These are phyloP conservation scores for Leishmania mexicana DNA, from an alignment of 208 protist species.

Conservation along the genomic window DNA sequence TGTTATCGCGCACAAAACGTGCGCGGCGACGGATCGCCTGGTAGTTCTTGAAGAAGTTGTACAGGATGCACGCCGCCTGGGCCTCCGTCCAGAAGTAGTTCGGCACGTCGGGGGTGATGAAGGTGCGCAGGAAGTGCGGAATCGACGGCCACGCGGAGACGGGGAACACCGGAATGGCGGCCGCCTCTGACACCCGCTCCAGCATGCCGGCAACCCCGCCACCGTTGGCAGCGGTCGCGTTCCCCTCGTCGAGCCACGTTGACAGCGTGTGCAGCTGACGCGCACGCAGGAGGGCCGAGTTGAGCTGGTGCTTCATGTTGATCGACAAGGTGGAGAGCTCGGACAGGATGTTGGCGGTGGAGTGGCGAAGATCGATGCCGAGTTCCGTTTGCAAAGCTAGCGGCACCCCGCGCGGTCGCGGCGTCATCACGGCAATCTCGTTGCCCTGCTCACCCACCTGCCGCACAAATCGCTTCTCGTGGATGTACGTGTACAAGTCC, in stretches of 20 bases:
- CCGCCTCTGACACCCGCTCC: constrained; percentile 30
- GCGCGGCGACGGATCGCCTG: constrained; percentile 32
- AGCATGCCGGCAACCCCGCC: constrained; percentile 40
- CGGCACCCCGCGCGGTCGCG: constrained; percentile 68
- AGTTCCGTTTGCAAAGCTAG: constrained; percentile 75
- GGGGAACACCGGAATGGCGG: constrained; percentile 60
- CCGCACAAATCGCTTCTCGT: constrained; percentile 67
- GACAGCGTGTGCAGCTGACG: constrained; percentile 53
- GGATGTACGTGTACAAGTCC: constrained; percentile 66
- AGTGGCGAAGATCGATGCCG: constrained; percentile 69
- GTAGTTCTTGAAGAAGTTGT: constrained; percentile 58
- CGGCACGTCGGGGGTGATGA: constrained; percentile 42
- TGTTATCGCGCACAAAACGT: constrained; percentile 50
- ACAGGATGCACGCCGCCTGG: constrained; percentile 42
- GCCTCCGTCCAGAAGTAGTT: constrained; percentile 65
- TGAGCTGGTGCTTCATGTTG: constrained; percentile 87
- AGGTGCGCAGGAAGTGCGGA: constrained; percentile 79
- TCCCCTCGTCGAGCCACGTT: constrained; percentile 61
- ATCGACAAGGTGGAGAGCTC: constrained; percentile 63
- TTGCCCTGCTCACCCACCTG: constrained; percentile 20
- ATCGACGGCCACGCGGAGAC: constrained; percentile 46
- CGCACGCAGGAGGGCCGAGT: constrained; percentile 57
- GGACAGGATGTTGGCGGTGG: constrained; percentile 57
- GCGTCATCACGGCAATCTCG: constrained; percentile 45
- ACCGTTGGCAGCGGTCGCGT: neutral